A percentile compares a stretch with the other conserved stretches of the same genome.
Evolutionary conservation across 164 flowering plant genomes (phyloP).

Genomic region (Vitis amurensis): DNA sequence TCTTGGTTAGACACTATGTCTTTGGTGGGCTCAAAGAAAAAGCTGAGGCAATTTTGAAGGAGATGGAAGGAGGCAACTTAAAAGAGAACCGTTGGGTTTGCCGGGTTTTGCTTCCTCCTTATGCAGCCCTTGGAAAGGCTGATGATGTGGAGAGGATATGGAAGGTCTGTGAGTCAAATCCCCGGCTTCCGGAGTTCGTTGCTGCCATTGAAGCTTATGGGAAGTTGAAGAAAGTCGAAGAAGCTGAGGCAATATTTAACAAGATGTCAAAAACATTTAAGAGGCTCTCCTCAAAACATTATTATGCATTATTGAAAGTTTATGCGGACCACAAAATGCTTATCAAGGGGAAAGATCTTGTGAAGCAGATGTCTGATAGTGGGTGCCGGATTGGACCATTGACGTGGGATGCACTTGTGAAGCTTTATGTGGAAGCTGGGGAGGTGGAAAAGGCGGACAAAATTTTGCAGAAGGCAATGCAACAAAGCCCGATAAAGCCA

Average conservation of each 20-base stretch:
- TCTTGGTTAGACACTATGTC: constrained; percentile 55
- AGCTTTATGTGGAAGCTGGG: constrained; percentile 74
- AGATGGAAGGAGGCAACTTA: constrained; percentile 64
- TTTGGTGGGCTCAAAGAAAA: constrained; percentile 59
- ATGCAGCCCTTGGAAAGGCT: constrained; percentile 64
- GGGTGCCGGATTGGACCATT: constrained; percentile 57
- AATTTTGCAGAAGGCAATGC: constrained; percentile 58
- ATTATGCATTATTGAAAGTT: constrained; percentile 48
- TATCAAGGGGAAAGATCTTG: constrained; percentile 66
- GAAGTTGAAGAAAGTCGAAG: constrained; percentile 54
- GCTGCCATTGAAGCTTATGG: constrained; percentile 89
- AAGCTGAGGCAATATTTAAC: constrained; percentile 78
- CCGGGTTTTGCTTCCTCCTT: constrained; percentile 51
- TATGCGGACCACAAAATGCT: constrained; percentile 67
- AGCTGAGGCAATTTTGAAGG: constrained; percentile 66
- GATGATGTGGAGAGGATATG: constrained; percentile 72
- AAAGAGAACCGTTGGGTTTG: constrained; percentile 43
- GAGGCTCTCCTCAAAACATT: constrained; percentile 40
- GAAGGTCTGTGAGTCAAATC: constrained; percentile 54
- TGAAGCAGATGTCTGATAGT: constrained; percentile 58
- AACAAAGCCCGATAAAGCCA: constrained; percentile 48
- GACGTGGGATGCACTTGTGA: constrained; percentile 76
- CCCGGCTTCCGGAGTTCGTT: constrained; percentile 39
- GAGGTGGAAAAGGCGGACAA: constrained; percentile 87
- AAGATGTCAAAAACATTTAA: constrained; percentile 35